These are phyloP conservation scores for Fusarium sp. DNA, from an alignment of 2,329 filamentous ascomycete genomes.

Conservation along the genomic window DNA sequence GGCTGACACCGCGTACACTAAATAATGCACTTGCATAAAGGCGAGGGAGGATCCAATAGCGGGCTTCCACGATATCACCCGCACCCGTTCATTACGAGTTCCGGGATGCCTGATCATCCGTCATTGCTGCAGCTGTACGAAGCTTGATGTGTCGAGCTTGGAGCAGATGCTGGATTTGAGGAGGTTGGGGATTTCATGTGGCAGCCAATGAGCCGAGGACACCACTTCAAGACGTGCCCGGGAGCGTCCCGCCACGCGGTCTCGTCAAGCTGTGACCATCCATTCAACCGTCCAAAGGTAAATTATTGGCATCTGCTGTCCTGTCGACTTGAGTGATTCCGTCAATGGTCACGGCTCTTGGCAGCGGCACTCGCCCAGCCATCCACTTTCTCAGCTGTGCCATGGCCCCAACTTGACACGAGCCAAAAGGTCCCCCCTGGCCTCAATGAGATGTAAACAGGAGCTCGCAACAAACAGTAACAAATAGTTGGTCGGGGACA, in stretches of 20 bases:
- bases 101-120: conserved; percentile 36
- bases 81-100: conserved; percentile 38
- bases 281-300: conserved; percentile 1
- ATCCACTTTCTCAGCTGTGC: not conserved
- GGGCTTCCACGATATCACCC: conserved; percentile 46
- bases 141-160: conserved; percentile 24
- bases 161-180: conserved; percentile 23
- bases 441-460: not conserved
- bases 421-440: not conserved
- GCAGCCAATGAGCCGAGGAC: conserved; percentile 30
- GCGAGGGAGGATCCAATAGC: conserved; percentile 41
- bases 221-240: conserved; percentile 10
- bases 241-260: conserved; percentile 26
- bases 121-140: conserved; percentile 36
- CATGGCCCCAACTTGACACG: conserved; percentile 13
- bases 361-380: conserved; percentile 15
- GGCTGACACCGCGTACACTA: conserved; percentile 37
- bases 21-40: conserved; percentile 42
- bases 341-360: conserved; percentile 1
- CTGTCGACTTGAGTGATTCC: not conserved
- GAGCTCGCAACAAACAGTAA: not conserved
- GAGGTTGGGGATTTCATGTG: conserved; percentile 39
- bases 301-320: not conserved
- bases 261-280: conserved; percentile 15
- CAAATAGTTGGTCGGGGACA: conserved; percentile 27